These are phyloP conservation scores for Pulveroboletus sp. DNA, from an alignment of 768 basidiomycete genomes.

Conservation along the genomic window DNA sequence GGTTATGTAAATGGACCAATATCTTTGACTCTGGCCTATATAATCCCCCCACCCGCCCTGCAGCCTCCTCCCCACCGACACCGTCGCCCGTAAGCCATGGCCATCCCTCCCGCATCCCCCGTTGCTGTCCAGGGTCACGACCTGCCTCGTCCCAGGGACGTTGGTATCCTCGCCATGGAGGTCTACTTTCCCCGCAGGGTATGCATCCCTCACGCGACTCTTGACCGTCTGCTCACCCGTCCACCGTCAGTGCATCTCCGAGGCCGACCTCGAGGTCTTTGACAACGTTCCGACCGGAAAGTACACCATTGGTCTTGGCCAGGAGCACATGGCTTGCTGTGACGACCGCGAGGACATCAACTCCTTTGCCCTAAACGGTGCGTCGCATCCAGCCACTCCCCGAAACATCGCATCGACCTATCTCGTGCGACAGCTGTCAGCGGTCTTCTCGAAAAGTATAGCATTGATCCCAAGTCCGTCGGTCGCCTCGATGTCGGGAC, in stretches of 20 bases:
- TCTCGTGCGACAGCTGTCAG: constrained; percentile 60
- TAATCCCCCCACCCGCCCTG: constrained; percentile 12
- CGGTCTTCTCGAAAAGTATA: constrained; percentile 87
- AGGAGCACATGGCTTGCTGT: constrained; percentile 97
- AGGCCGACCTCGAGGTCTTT: constrained; percentile 89
- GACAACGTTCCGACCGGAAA: constrained; percentile 94
- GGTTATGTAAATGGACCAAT: constrained; percentile 24
- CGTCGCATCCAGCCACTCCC: constrained; percentile 20
- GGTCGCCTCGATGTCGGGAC: constrained; percentile 98
- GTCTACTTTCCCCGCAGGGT: constrained; percentile 93
- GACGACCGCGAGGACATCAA: constrained; percentile 99
- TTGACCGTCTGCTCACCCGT: constrained; percentile 3
- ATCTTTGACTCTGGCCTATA: constrained; percentile 13
- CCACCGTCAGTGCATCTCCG: constrained; percentile 77
- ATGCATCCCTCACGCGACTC: constrained; percentile 30
- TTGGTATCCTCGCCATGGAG: constrained; percentile 91
- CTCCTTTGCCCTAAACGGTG: constrained; percentile 92
- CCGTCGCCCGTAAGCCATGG: constrained; percentile 14
- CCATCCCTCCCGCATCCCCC: constrained; percentile 16
- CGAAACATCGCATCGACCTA: background rate
- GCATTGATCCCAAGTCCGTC: constrained; percentile 93
- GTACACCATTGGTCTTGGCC: constrained; percentile 98
- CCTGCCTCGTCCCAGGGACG: constrained; percentile 74
- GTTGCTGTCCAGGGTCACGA: constrained; percentile 11
- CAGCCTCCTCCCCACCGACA: background rate